phyloP scores from a whole-genome alignment of 441 rosid species.

The Cnidoscolus chayamansa region DNA sequence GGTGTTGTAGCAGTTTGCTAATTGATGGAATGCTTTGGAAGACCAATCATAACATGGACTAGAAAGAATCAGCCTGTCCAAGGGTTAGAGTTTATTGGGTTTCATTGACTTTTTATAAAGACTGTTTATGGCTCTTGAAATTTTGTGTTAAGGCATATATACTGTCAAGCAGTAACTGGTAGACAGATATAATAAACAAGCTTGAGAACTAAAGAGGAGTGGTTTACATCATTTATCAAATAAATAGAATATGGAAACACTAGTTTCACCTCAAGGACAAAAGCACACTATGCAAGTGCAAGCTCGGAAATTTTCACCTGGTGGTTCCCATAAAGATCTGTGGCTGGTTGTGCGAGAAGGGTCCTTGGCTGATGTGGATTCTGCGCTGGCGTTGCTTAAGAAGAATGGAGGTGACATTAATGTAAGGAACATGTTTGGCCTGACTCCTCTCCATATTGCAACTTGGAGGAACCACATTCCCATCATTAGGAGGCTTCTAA shows the following conservation, averaged over 20 bases:
- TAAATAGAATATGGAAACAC: constrained; percentile 44
- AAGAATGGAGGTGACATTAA: constrained; percentile 80
- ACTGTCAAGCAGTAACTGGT: constrained; percentile 9
- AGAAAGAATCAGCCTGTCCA: constrained; percentile 16
- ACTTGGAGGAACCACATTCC: constrained; percentile 97
- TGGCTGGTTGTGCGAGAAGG: constrained; percentile 81
- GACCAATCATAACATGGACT: constrained; percentile 23
- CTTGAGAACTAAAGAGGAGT: constrained; percentile 11
- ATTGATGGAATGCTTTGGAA: constrained; percentile 19
- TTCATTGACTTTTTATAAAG: not conserved
- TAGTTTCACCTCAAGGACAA: constrained; percentile 58
- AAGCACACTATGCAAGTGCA: constrained; percentile 51
- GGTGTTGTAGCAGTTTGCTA: constrained; percentile 29
- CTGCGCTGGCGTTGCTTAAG: constrained; percentile 60
- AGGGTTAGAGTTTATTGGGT: not conserved
- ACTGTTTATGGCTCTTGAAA: constrained; percentile 12
- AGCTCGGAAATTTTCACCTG: constrained; percentile 44
- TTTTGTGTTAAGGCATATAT: constrained; percentile 12
- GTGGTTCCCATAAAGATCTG: constrained; percentile 58
- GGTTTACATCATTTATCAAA: constrained; percentile 18
- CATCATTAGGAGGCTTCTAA: constrained; percentile 78
- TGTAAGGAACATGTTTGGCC: constrained; percentile 69
- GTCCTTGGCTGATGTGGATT: constrained; percentile 80
- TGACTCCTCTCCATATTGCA: constrained; percentile 91
- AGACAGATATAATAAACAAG: constrained; percentile 14